phyloP scores from a whole-genome alignment of 495 filamentous ascomycete genomes.

The Neurospora tetraspora region DNA sequence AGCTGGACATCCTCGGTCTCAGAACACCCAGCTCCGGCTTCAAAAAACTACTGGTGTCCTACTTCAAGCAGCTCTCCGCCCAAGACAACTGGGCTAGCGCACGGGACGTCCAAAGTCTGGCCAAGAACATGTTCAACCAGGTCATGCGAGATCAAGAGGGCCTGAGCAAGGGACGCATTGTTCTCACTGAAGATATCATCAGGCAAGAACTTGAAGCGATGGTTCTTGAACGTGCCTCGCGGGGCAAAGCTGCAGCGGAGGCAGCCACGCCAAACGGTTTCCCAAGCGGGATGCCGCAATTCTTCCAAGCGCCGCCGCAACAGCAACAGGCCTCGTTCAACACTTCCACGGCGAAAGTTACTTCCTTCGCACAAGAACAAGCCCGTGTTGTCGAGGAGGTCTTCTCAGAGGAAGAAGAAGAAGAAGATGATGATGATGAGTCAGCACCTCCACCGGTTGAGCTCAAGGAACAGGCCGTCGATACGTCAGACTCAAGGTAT shows the following conservation, averaged over 20 bases:
- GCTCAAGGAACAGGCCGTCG: slow-evolving; percentile 3
- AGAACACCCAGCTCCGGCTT: slow-evolving; percentile 16
- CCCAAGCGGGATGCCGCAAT: background rate
- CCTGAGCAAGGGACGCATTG: slow-evolving; percentile 2
- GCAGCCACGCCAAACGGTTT: background rate
- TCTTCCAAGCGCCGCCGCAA: background rate
- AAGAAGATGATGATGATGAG: background rate
- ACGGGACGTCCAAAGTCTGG: slow-evolving; percentile 51
- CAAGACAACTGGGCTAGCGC: slow-evolving; percentile 59
- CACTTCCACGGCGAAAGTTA: background rate
- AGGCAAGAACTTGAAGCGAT: slow-evolving; percentile 30
- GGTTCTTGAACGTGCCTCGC: slow-evolving; percentile 33
- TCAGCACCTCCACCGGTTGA: background rate
- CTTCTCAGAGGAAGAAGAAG: background rate
- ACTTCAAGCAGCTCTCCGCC: slow-evolving; percentile 33
- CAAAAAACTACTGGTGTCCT: slow-evolving; percentile 14
- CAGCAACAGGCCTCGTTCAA: background rate
- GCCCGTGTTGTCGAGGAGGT: background rate
- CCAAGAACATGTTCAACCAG: slow-evolving; percentile 40
- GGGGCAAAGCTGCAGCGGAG: slow-evolving; percentile 4
- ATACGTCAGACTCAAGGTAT: background rate
- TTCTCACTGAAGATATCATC: slow-evolving; percentile 25
- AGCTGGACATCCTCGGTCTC: slow-evolving; percentile 31
- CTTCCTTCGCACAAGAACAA: background rate
- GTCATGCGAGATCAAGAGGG: slow-evolving; percentile 26